Conservation (phyloP, 2,329 filamentous ascomycete species). For the Paraconiothyrium brasiliense region DNA sequence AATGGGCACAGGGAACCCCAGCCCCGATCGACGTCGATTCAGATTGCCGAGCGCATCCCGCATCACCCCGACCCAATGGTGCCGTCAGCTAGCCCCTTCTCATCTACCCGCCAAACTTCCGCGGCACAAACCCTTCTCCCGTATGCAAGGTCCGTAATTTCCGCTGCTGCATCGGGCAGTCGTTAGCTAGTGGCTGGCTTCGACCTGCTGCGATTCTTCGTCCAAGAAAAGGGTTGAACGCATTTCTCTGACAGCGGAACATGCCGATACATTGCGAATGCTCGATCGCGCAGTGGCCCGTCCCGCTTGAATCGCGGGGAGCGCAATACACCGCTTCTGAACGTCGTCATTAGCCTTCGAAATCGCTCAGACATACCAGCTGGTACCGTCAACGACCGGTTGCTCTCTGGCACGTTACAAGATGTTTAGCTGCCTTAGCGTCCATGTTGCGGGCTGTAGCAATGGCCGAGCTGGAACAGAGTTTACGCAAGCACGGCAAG, state of each 20-base stretch:
- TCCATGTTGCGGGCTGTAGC: constrained; percentile 20
- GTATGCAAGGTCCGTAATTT: constrained; percentile 26
- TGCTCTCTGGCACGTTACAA: constrained; percentile 7
- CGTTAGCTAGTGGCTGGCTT: constrained; percentile 23
- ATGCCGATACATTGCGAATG: constrained; percentile 25
- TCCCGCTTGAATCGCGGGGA: constrained; percentile 20
- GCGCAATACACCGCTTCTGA: constrained; percentile 9
- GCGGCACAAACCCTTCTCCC: constrained; percentile 23
- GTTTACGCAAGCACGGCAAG: constrained; percentile 24
- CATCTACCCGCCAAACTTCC: constrained; percentile 39
- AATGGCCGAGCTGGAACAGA: constrained; percentile 21
- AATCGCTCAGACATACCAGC: not conserved
- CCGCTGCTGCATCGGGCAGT: constrained; percentile 26
- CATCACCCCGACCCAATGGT: constrained; percentile 43
- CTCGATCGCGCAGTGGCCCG: constrained; percentile 30
- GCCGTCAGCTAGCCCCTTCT: constrained; percentile 26
- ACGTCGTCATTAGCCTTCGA: not conserved
- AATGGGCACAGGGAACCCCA: constrained; percentile 33
- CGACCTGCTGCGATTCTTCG: constrained; percentile 20
- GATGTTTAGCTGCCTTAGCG: constrained; percentile 7
- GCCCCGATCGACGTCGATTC: constrained; percentile 40
- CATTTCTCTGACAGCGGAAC: constrained; percentile 37
- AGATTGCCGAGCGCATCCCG: constrained; percentile 47
- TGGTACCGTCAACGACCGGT: not conserved
- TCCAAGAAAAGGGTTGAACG: constrained; percentile 15